Conservation (phyloP, 345 rosid genomes). For the Xanthoceras sorbifolium region DNA sequence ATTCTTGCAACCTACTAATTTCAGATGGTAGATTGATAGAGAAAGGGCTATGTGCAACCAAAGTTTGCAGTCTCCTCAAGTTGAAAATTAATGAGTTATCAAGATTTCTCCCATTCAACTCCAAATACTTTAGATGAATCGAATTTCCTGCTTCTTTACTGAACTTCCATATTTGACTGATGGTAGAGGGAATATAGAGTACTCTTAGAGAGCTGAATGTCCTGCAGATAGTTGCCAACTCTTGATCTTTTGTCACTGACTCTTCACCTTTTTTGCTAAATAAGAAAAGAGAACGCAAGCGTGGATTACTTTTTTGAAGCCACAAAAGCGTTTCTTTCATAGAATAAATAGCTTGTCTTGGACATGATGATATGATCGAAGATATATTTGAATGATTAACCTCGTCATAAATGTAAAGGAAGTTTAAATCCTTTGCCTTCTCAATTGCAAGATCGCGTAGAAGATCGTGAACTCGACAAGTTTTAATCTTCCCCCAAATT, state of each 20-base stretch:
- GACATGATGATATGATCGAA: too few species aligned
- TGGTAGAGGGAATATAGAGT: conserved; percentile 27
- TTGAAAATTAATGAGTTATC: too few species aligned
- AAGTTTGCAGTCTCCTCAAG: not conserved
- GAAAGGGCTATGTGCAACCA: too few species aligned
- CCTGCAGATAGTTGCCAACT: not conserved
- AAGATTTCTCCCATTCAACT: too few species aligned
- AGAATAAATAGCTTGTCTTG: too few species aligned
- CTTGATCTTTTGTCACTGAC: too few species aligned
- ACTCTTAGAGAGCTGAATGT: conserved; percentile 18
- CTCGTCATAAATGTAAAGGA: conserved; percentile 21
- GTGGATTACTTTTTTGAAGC: not conserved
- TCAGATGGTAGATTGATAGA: too few species aligned
- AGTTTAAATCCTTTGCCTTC: conserved; percentile 23
- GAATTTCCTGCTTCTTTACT: conserved; percentile 19
- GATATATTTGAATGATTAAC: not conserved
- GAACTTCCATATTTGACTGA: too few species aligned
- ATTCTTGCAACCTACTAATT: too few species aligned
- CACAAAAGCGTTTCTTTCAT: not conserved
- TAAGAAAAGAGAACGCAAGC: conserved; percentile 16
- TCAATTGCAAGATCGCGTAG: conserved; percentile 30
- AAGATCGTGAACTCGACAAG: conserved; percentile 26
- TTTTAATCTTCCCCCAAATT: conserved; percentile 17
- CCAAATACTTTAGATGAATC: conserved; percentile 30
- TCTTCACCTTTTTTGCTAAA: not conserved